phyloP scores from a whole-genome alignment of 2,329 filamentous ascomycete species.

The Cercospora zeae-maydis region DNA sequence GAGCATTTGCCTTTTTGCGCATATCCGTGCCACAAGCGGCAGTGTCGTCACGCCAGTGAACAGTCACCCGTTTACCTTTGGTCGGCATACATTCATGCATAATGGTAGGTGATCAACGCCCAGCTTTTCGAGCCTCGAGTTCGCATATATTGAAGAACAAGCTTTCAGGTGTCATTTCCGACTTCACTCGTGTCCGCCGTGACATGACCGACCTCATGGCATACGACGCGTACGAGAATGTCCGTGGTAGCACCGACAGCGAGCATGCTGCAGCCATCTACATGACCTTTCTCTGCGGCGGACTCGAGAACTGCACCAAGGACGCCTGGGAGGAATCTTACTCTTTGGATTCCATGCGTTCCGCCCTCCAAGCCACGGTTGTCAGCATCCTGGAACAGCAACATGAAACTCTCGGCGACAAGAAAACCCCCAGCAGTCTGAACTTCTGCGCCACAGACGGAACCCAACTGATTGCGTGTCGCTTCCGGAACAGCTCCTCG shows the following conservation, averaged over 20 bases:
- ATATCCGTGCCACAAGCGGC: constrained; percentile 51
- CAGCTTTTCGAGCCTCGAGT: not conserved
- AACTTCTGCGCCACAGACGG: constrained; percentile 54
- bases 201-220: constrained; percentile 44
- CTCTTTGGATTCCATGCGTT: constrained; percentile 40
- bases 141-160: not conserved
- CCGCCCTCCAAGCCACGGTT: constrained; percentile 44
- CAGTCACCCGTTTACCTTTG: constrained; percentile 54
- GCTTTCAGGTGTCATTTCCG: constrained; percentile 43
- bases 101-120: constrained; percentile 32
- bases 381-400: constrained; percentile 41
- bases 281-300: constrained; percentile 43
- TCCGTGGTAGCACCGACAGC: constrained; percentile 51
- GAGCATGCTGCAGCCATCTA: constrained; percentile 50
- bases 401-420: constrained; percentile 38
- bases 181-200: constrained; percentile 47
- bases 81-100: constrained; percentile 54
- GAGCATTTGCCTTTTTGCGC: constrained; percentile 49
- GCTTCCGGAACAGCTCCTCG: constrained; percentile 50
- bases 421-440: constrained; percentile 46
- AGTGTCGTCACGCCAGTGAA: constrained; percentile 50
- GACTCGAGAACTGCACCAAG: constrained; percentile 7
- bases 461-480: constrained; percentile 47
- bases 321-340: constrained; percentile 39
- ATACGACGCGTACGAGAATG: constrained; percentile 47